Evolutionary conservation across 1,139 yeast species (phyloP).

Genomic region (Debaryomycetaceae sp.): DNA sequence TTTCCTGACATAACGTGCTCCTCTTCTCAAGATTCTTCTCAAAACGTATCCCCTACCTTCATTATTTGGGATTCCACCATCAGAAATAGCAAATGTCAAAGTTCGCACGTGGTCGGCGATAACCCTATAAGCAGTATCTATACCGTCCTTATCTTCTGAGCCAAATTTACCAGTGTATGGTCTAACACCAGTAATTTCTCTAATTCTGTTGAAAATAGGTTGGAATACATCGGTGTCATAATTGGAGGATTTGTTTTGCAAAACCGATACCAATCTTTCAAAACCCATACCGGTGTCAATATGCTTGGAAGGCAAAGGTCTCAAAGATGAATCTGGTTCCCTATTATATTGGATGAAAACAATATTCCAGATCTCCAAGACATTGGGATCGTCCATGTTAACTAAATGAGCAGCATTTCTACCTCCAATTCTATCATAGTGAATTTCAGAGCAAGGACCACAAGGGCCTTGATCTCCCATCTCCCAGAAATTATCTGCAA

Average conservation of each 20-base stretch:
- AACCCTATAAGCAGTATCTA: slow-evolving; percentile 97
- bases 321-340: slow-evolving; percentile 81
- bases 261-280: slow-evolving; percentile 91
- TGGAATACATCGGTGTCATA: slow-evolving; percentile 96
- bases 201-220: slow-evolving; percentile 80
- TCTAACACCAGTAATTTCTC: slow-evolving; percentile 90
- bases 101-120: slow-evolving; percentile 98
- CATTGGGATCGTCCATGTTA: slow-evolving; percentile 96
- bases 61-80: slow-evolving; percentile 98
- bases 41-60: slow-evolving; percentile 98
- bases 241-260: slow-evolving; percentile 87
- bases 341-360: slow-evolving; percentile 96
- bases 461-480: slow-evolving; percentile 99
- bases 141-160: slow-evolving; percentile 85
- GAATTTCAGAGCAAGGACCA: slow-evolving; percentile 98
- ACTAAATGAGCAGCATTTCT: slow-evolving; percentile 89
- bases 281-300: slow-evolving; percentile 99
- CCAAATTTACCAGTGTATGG: slow-evolving; percentile 92
- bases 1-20: slow-evolving; percentile 94
- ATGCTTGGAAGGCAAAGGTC: slow-evolving; percentile 86
- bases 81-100: slow-evolving; percentile 90
- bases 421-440: slow-evolving; percentile 96
- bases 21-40: slow-evolving; percentile 96
- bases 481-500: slow-evolving; percentile 97
- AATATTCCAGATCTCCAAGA: slow-evolving; percentile 94